phyloP scores from a whole-genome alignment of 305 asterid genomes.

The Fraxinus dipetala region DNA sequence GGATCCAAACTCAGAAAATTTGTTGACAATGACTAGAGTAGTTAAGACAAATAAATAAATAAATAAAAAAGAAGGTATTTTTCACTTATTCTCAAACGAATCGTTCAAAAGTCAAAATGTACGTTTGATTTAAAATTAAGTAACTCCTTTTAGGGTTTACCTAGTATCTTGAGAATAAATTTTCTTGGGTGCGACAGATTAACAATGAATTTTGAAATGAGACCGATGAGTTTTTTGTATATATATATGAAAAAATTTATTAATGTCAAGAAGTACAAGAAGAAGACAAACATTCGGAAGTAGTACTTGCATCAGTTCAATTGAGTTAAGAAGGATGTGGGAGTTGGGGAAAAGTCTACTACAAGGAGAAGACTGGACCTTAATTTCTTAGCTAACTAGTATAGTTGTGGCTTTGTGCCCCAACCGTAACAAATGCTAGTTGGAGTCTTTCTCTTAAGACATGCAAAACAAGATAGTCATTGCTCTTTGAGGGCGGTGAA shows the following conservation, averaged over 20 bases:
- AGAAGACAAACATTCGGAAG: neutral
- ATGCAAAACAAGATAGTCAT: constrained; percentile 4
- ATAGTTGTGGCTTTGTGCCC: neutral
- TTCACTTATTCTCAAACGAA: neutral
- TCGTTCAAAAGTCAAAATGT: neutral
- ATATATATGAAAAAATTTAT: no score
- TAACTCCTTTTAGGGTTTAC: neutral
- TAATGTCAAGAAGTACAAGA: no score
- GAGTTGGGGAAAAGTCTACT: neutral
- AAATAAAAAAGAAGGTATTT: neutral
- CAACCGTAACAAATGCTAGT: neutral
- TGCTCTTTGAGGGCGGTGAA: neutral
- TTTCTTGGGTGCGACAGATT: neutral
- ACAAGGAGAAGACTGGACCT: neutral
- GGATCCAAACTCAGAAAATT: neutral
- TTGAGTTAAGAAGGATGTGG: neutral
- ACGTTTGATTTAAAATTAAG: neutral
- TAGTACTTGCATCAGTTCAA: neutral
- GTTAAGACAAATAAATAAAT: neutral
- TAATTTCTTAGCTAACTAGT: neutral
- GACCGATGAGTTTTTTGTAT: neutral
- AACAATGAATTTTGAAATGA: neutral
- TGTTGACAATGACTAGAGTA: neutral
- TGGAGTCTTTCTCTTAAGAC: neutral
- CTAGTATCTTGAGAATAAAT: neutral